These are phyloP conservation scores for Sugiyamaella boreocaroliniensis DNA, from an alignment of 805 yeast species.

Conservation along the genomic window DNA sequence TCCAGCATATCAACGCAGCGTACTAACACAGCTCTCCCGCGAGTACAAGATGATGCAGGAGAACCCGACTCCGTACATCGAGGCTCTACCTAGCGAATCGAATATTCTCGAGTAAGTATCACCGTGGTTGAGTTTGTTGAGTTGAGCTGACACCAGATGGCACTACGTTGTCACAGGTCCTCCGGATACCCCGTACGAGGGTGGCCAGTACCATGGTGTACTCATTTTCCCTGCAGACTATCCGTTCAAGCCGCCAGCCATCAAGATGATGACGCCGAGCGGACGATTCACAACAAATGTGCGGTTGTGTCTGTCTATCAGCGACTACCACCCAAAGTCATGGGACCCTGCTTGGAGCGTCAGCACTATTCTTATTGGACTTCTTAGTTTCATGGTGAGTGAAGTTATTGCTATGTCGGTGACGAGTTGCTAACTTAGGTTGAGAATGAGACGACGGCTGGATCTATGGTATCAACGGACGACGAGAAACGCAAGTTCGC, in stretches of 20 bases:
- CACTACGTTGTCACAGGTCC: constrained; percentile 91
- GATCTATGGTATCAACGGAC: constrained; percentile 64
- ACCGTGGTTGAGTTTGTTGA: neutral
- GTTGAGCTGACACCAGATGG: constrained; percentile 42
- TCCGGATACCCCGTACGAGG: constrained; percentile 76
- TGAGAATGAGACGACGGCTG: constrained; percentile 76
- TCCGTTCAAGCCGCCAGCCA: constrained; percentile 86
- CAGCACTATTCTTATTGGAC: constrained; percentile 76
- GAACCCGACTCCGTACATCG: constrained; percentile 78
- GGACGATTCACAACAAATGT: constrained; percentile 67
- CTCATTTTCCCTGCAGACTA: constrained; percentile 75
- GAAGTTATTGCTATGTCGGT: neutral
- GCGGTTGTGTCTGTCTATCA: constrained; percentile 81
- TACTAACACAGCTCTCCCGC: constrained; percentile 45
- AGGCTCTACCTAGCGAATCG: constrained; percentile 79
- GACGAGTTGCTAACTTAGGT: neutral
- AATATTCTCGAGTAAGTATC: constrained; percentile 59
- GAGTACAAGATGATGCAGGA: constrained; percentile 74
- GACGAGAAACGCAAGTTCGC: constrained; percentile 42
- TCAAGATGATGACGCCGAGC: constrained; percentile 76
- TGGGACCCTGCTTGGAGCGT: constrained; percentile 99
- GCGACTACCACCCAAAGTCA: constrained; percentile 87
- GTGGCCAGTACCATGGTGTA: constrained; percentile 89
- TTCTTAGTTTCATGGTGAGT: constrained; percentile 80
- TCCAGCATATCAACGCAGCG: constrained; percentile 12